Base-by-base conservation (phyloP, 257 asterid species). In the Solanum pimpinellifolium region DNA sequence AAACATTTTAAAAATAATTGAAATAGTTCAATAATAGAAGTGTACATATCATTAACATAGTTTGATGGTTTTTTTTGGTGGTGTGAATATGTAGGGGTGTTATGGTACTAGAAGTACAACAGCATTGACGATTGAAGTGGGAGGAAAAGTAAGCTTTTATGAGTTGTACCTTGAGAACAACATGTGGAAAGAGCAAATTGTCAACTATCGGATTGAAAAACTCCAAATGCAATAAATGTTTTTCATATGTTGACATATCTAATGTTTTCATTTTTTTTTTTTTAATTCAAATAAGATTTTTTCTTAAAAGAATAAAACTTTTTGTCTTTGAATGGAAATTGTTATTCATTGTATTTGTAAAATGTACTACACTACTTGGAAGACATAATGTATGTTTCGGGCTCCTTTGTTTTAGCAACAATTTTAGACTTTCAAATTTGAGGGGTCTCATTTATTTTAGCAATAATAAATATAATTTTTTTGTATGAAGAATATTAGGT, bases 121-220 rank as follows among this genome's bases (percentile, higher is more conserved):
- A 76, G 96, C 92, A 56, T 52, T 94, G 89, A 90, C 90, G 8
- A 88, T 92, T 65, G 90, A 89, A 86, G 91, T 87, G 9, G 85
- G 66, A n/a, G 98, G 98, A 21, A 91, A 94, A 88, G 92, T 89
- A 13, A 93, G 91, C 89, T 92, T 94, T 52, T 90, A 92, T 85
- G 98, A 95, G 93, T 87, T 69, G 31, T 92, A 92, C 92, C 92
- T 93, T 11, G 92, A 92, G 72, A 91, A 86, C 13, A 87, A 82
- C 13, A 66, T 78, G 65, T 94, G 96, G 98, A 92, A 91, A 86
- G 92, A 95, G 89, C 91, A 92, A 6, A 90, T 86, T 29, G 59
- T 92, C 39, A 91, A 60, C 60, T 95, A 88, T 84, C 27, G 65
- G 37, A 91, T 93, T 69, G 88, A 90, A 89, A 85, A 92, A 74